Evolutionary conservation across 805 yeast species (phyloP), one percentile per base, ranked within the genome.

Genomic region (Ogataea salicorniae): DNA sequence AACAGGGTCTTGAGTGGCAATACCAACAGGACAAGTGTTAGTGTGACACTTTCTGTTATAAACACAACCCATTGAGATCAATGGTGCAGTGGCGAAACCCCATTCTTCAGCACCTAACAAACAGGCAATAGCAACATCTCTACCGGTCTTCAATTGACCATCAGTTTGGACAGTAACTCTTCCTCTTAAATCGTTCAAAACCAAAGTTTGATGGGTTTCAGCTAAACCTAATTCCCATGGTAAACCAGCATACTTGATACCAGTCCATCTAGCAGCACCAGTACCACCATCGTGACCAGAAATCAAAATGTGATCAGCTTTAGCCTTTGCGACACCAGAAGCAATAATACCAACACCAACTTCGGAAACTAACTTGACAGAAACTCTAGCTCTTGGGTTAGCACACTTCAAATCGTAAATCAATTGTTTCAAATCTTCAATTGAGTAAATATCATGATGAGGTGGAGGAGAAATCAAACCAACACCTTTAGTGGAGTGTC

Each of bases 231-330:
- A 79, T 70, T 92, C 99, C 99, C 99, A 92, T 42, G 99, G 98
- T 56, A 92, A 77, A 70, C 99, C 98, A 49, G 99, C 97, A 66
- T 91, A 84, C 68, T 91, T 91, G 66, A 92, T 90, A 66, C 96
- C 94, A 18, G 97, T 91, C 89, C 95, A 88, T 68, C 95, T 81
- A 50, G 97, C 92, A 50, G 99, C 99, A 83, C 99, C 99, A 49
- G 99, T 92, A 75, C 99, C 99, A 80, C 99, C 99, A 70, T 92
- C 98, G 64, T 95, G 97, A 62, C 98, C 98, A 51, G 97, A 87
- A 55, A 92, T 87, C 64, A 92, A 77, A 61, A 92, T 86, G 65
- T 92, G 96, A 66, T 94, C 98, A 14, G 98, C 97, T 65, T 94
- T 95, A 17, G 99, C 99, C 73, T 92, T 92, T 51, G 98, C 98